A percentile compares a stretch with the other conserved stretches of the same genome.
These are phyloP conservation scores for Pythium brachiatum DNA, from an alignment of 352 stramenopile species.

Conservation along the genomic window DNA sequence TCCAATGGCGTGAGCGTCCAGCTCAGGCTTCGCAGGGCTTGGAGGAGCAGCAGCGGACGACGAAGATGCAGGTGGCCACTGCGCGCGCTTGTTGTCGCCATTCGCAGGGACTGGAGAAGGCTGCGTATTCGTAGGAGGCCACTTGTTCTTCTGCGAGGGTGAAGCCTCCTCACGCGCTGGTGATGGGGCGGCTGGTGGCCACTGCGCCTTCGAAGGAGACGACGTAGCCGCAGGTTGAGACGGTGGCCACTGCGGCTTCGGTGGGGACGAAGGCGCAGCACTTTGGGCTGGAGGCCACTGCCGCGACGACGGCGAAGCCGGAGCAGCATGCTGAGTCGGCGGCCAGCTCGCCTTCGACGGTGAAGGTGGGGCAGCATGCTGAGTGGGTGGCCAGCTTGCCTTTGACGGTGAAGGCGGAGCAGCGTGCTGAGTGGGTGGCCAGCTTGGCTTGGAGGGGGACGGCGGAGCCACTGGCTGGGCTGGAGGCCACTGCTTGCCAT, in stretches of 20 bases:
- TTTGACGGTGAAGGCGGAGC: slow-evolving; percentile 28
- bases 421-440: slow-evolving; percentile 29
- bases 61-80: slow-evolving; percentile 42
- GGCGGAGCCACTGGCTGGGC: slow-evolving; percentile 6
- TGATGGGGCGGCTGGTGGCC: slow-evolving; percentile 30
- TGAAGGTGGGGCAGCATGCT: slow-evolving; percentile 17
- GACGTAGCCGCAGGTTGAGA: slow-evolving; percentile 7
- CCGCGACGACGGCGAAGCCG: slow-evolving; percentile 23
- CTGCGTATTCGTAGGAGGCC: slow-evolving; percentile 30
- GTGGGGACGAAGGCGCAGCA: slow-evolving; percentile 4
- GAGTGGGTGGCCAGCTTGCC: slow-evolving; percentile 38
- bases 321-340: slow-evolving; percentile 20
- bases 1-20: slow-evolving; percentile 54
- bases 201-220: slow-evolving; percentile 20
- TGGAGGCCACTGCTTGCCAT: slow-evolving; percentile 22
- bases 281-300: slow-evolving; percentile 27
- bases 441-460: slow-evolving; percentile 34
- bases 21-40: slow-evolving; percentile 13
- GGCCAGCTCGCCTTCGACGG: slow-evolving; percentile 45
- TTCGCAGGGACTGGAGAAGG: slow-evolving; percentile 5
- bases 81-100: slow-evolving; percentile 36
- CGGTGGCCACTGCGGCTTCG: slow-evolving; percentile 25
- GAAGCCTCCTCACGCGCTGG: slow-evolving; percentile 20
- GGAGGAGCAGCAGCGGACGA: slow-evolving; percentile 27
- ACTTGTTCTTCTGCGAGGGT: slow-evolving; percentile 35